Conservation (phyloP, 345 rosid genomes). For the Populus alba region DNA sequence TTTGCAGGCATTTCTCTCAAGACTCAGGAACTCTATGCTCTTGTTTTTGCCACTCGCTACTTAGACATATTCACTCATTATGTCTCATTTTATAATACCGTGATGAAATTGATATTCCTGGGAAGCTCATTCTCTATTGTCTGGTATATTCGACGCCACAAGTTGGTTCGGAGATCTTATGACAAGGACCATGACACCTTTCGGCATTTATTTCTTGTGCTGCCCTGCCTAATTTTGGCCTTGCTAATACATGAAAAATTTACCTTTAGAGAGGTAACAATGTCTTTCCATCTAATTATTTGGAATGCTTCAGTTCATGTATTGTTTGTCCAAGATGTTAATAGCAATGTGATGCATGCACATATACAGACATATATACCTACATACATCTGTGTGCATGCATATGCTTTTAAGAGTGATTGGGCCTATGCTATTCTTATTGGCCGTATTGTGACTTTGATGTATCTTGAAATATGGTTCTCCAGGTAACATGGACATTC, state of each 20-base stretch:
- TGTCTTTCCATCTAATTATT: background rate
- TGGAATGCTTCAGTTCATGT: background rate
- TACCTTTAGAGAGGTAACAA: conserved; percentile 62
- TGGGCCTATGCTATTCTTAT: background rate
- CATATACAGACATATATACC: background rate
- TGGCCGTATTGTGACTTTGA: background rate
- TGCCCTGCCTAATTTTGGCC: conserved; percentile 71
- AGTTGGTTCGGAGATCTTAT: conserved; percentile 66
- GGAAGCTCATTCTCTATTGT: conserved; percentile 79
- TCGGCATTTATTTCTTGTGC: conserved; percentile 46
- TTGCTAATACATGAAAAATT: conserved; percentile 64
- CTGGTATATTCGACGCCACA: conserved; percentile 79
- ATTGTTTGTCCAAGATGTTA: background rate
- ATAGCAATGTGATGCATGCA: background rate
- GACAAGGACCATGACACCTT: conserved; percentile 62
- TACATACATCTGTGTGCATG: background rate
- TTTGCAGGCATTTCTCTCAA: conserved; percentile 72
- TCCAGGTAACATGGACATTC: conserved; percentile 47
- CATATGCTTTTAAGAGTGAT: background rate
- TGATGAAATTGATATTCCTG: conserved; percentile 76
- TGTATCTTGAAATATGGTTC: background rate
- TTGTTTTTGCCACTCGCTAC: conserved; percentile 72
- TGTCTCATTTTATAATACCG: conserved; percentile 64
- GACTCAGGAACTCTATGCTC: conserved; percentile 79
- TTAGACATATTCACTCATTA: conserved; percentile 75